Base-by-base conservation (phyloP, 306 rosid genomes). In the Alnus glutinosa region DNA sequence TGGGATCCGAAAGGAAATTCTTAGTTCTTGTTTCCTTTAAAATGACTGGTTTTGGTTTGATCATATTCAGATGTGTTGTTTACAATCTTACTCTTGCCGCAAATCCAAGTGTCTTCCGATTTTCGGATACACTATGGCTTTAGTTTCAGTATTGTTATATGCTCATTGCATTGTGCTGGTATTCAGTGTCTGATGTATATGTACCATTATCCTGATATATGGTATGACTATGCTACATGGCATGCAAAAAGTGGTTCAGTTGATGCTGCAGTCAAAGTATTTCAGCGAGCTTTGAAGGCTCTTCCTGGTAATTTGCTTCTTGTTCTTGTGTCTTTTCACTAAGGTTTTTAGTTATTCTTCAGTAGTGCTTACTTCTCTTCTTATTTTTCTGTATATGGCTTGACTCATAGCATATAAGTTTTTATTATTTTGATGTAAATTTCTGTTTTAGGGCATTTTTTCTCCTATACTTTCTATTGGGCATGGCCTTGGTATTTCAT, bases 201-300 rank as follows among this genome's bases (percentile, higher is more conserved):
- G 80, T 91, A 92, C 90, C 98, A 95, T 84, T 92, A 92, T 88
- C 93, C 98, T 82, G 98, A 95, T 85, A 78, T 91, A 85, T 95
- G 98, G 98, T 91, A 91, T 73, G 98, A 95, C 88, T 92, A 90
- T 86, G 98, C 98, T 50, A 89, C 85, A 80, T 95, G 98, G 98
- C 98, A 88, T 90, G 97, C 98, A 83, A 92, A 89, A 89, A 80
- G 88, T 86, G 98, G 97, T 82, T 90, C 92, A 10, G 79, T 90
- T 84, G 98, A 95, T 84, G 89, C 98, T 68, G 98, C 98, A 83
- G 87, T 91, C 85, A 95, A 95, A 91, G 92, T 95, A 55, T 92
- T 95, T 86, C 98, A 92, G 86, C 90, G 98, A 70, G 87, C 98
- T 73, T 74, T 89, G 85, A 95, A 92, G 90, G 98, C 97, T 86